A percentile compares a stretch with the other conserved stretches of the same genome.
Evolutionary conservation across 106 monocot genomes (phyloP).

Genomic region (Dendrobium catenatum): DNA sequence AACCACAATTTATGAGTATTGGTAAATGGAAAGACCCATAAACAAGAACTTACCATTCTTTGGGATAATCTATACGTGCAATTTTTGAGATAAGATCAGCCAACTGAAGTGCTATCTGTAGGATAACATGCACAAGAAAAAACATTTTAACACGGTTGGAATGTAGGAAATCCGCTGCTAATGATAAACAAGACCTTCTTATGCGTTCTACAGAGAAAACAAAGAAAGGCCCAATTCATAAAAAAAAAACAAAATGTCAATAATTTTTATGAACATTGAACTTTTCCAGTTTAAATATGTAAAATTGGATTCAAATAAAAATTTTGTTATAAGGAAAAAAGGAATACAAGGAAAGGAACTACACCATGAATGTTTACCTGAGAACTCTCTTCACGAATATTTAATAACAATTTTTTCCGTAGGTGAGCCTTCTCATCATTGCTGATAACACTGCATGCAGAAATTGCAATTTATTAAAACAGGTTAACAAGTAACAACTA

Average conservation of each 20-base stretch:
- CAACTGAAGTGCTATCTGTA: conserved; percentile 79
- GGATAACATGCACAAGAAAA: conserved; percentile 4
- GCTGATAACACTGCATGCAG: conserved; percentile 56
- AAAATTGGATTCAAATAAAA: not conserved
- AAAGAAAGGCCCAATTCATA: not conserved
- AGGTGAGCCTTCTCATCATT: conserved; percentile 87
- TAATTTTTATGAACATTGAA: not conserved
- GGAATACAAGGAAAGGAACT: not conserved
- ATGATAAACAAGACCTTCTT: not conserved
- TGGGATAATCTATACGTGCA: conserved; percentile 97
- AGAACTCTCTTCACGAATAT: conserved; percentile 77
- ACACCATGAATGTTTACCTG: conserved; percentile 39
- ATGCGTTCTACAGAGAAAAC: not conserved
- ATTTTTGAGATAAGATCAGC: conserved; percentile 93
- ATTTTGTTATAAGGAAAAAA: not conserved
- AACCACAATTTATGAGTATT: not conserved
- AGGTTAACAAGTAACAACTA: not conserved
- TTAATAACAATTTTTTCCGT: conserved; percentile 66
- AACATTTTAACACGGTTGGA: not conserved
- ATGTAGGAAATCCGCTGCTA: not conserved
- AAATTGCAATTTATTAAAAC: not conserved
- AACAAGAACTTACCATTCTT: conserved; percentile 62
- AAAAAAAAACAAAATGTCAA: not conserved
- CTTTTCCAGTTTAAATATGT: not conserved
- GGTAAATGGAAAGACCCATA: not conserved